A percentile compares a stretch with the other conserved stretches of the same genome.
Conservation (phyloP, 352 stramenopile genomes). For the Phytopythium sindhum region DNA sequence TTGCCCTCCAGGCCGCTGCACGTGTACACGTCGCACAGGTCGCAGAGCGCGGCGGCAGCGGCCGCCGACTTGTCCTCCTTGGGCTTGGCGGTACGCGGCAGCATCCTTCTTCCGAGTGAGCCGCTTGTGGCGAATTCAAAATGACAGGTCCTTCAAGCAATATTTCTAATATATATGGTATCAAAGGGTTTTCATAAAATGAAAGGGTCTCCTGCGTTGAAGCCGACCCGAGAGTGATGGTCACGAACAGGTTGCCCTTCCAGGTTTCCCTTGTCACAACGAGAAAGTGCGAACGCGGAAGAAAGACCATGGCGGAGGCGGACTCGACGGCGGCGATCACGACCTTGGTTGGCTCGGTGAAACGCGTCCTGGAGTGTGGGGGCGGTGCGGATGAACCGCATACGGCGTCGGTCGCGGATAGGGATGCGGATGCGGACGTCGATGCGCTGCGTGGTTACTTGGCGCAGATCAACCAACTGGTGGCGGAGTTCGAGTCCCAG, state of each 20-base stretch:
- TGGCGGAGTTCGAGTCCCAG: constrained; percentile 19
- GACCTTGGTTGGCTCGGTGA: background rate
- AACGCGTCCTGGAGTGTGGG: background rate
- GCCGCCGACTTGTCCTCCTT: constrained; percentile 9
- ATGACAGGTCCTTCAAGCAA: background rate
- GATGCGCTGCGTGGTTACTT: constrained; percentile 5
- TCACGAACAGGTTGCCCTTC: background rate
- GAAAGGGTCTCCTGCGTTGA: background rate
- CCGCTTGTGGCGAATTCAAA: background rate
- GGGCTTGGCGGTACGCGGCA: constrained; percentile 2
- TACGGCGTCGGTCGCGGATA: background rate
- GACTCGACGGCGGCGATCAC: background rate
- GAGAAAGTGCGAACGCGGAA: background rate
- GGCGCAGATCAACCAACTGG: constrained; percentile 26
- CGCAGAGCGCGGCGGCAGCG: constrained; percentile 34
- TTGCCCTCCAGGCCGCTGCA: constrained; percentile 58
- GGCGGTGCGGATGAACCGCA: background rate
- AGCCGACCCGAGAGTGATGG: background rate
- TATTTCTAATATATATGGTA: background rate
- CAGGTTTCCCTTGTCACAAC: background rate
- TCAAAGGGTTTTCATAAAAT: background rate
- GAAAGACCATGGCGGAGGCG: background rate
- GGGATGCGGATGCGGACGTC: background rate
- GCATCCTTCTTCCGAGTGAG: constrained; percentile 6
- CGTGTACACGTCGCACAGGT: constrained; percentile 67